Evolutionary conservation across 1,284 basidiomycete species (phyloP).

Genomic region (Melampsora abietis-canadensis): DNA sequence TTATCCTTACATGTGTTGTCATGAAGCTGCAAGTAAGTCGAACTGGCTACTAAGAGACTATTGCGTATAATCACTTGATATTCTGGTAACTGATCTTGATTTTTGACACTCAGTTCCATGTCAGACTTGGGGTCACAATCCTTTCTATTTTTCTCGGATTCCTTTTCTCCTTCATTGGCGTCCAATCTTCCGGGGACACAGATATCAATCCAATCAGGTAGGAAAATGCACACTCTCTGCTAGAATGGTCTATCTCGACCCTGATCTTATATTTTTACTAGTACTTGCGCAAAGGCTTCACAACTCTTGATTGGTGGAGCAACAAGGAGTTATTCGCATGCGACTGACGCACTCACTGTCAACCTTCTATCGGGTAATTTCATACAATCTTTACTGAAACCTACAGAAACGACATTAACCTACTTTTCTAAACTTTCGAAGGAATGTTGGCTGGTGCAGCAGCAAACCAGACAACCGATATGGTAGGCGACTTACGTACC

Average conservation of each 20-base stretch:
- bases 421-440: background rate
- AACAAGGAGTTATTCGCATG: conserved; percentile 57
- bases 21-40: conserved; percentile 36
- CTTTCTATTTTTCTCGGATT: conserved; percentile 59
- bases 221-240: background rate
- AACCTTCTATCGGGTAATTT: conserved; percentile 62
- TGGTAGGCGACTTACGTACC: conserved; percentile 71
- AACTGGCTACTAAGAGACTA: background rate
- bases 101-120: conserved; percentile 48
- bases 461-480: conserved; percentile 64
- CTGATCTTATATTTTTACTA: background rate
- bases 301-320: conserved; percentile 66
- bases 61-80: conserved; percentile 35
- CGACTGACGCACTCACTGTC: conserved; percentile 57
- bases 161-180: conserved; percentile 67
- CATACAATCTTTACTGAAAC: background rate
- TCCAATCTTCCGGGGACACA: conserved; percentile 61
- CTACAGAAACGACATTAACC: background rate
- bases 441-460: conserved; percentile 60
- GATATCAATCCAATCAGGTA: conserved; percentile 62
- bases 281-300: conserved; percentile 60
- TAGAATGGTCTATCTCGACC: background rate
- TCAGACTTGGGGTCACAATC: conserved; percentile 54
- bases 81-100: conserved; percentile 49
- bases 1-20: conserved; percentile 62